Evolutionary conservation across 2,329 filamentous ascomycete genomes (phyloP), one percentile per base, ranked within the genome.

Genomic region (Cladosporium velox): DNA sequence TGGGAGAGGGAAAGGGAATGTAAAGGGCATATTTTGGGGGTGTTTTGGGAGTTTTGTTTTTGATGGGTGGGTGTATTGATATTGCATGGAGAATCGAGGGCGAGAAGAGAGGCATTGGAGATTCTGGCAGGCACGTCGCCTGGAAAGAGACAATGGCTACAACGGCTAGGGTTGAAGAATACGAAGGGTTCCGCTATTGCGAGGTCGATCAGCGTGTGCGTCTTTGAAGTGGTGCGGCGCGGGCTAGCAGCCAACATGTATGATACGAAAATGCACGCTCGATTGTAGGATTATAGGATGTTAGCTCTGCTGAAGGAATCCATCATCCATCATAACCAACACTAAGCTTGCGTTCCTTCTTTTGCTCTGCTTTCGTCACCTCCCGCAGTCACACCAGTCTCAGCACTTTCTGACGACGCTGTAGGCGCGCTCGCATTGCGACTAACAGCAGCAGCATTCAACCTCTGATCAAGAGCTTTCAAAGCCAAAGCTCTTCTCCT

Each of bases 381-480:
- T 7, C 24, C 51, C 49, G 15, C 32, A 34, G 5, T 26, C 28
- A 15, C 35, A 30, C 44, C 51, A 47, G 24, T 26, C 18, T 49
- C 35, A 24, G 26, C 26, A 44, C 24, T 35, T 11, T 47, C 60
- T 4, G 49, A 28, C 15, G 34, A 35, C 3, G 12, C 4, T 35
- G 11, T 35, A 24, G 34, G 24, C 34, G 35, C 61, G 32, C 8
- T 64, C 18, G 61, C 61, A 24, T 30, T 64, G 6, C 61, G 61
- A 28, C 35, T 64, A 1, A 38, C 18, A 57, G 61, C 61, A 3
- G 93, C 92, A n/a, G 92, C 91, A 77, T 95, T 91, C 62, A 99
- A 82, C 70, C 95, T 86, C 80, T 98, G 93, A 78, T 99, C 95
- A 64, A 99, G 81, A 3, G 93, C 94, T 76, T 94, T 94, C 65